These are phyloP conservation scores for Phanerochaete carnosa DNA, from an alignment of 768 basidiomycete genomes.

Conservation along the genomic window DNA sequence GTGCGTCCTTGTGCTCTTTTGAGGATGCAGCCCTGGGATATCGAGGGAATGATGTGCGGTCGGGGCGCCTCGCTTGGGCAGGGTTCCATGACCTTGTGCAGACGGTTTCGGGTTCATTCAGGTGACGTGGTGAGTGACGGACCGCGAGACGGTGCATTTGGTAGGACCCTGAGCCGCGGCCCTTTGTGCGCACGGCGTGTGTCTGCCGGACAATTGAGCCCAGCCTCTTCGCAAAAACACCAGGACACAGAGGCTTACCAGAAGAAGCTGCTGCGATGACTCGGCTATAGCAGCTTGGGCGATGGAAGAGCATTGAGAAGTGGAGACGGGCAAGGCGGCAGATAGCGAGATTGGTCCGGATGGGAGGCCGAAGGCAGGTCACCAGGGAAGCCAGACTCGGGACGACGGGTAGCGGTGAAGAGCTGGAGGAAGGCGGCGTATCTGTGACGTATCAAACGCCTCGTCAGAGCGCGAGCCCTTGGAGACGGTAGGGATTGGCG, in stretches of 20 bases:
- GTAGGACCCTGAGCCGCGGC: background rate
- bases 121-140: background rate
- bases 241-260: too few species aligned
- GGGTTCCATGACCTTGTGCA: background rate
- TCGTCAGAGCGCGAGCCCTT: too few species aligned
- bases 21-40: background rate
- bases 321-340: background rate
- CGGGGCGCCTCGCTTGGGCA: background rate
- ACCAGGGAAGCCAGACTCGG: background rate
- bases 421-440: too few species aligned
- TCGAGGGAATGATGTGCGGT: background rate
- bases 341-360: constrained; percentile 2
- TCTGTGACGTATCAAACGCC: constrained; percentile 10
- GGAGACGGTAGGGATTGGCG: too few species aligned
- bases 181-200: too few species aligned
- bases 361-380: constrained; percentile 2
- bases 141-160: background rate
- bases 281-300: background rate
- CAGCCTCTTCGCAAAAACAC: too few species aligned
- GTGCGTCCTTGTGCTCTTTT: background rate
- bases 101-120: background rate
- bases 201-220: background rate
- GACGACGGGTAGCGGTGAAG: background rate
- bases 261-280: too few species aligned
- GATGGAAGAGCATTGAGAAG: too few species aligned